Conservation (phyloP, 2,329 filamentous ascomycete genomes). For the Penicillium sp. region DNA sequence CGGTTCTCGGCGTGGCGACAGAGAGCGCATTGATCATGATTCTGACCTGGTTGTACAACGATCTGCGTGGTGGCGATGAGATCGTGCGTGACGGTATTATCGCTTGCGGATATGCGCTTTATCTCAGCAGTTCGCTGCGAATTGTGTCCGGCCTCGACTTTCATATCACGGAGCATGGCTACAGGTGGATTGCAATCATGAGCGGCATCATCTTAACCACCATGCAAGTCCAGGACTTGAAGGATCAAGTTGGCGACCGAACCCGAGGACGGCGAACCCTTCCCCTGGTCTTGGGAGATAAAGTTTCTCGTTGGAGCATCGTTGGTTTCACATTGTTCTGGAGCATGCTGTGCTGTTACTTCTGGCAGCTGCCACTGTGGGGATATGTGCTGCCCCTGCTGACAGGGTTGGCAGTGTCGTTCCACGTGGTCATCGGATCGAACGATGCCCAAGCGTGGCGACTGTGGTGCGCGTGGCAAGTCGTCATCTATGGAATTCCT, state of each 20-base stretch:
- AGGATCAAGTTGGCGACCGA: slow-evolving; percentile 31
- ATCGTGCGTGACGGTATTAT: slow-evolving; percentile 24
- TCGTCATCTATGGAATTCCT: slow-evolving; percentile 3
- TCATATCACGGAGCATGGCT: slow-evolving; percentile 3
- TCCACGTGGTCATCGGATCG: slow-evolving; percentile 5
- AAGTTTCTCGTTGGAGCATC: slow-evolving; percentile 17
- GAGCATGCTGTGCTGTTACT: slow-evolving; percentile 12
- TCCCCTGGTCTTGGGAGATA: slow-evolving; percentile 27
- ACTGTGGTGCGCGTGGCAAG: slow-evolving; percentile 6
- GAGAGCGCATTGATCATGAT: slow-evolving; percentile 28
- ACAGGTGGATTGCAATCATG: slow-evolving; percentile 27
- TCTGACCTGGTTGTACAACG: slow-evolving; percentile 41
- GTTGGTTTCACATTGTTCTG: slow-evolving; percentile 19
- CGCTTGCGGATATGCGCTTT: slow-evolving; percentile 19
- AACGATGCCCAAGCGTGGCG: slow-evolving; percentile 2
- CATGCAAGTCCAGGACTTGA: slow-evolving; percentile 37
- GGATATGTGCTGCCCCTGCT: slow-evolving; percentile 4
- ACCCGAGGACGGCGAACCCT: slow-evolving; percentile 21
- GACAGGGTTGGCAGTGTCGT: slow-evolving; percentile 1
- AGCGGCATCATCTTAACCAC: slow-evolving; percentile 31
- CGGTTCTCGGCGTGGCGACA: slow-evolving; percentile 17
- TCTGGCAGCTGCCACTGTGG: slow-evolving; percentile 6
- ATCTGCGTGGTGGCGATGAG: slow-evolving; percentile 28
- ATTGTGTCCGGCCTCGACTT: slow-evolving; percentile 5
- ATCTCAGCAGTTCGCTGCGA: slow-evolving; percentile 14